Base-by-base conservation (phyloP, 257 asterid species). In the Scutellaria barbata region DNA sequence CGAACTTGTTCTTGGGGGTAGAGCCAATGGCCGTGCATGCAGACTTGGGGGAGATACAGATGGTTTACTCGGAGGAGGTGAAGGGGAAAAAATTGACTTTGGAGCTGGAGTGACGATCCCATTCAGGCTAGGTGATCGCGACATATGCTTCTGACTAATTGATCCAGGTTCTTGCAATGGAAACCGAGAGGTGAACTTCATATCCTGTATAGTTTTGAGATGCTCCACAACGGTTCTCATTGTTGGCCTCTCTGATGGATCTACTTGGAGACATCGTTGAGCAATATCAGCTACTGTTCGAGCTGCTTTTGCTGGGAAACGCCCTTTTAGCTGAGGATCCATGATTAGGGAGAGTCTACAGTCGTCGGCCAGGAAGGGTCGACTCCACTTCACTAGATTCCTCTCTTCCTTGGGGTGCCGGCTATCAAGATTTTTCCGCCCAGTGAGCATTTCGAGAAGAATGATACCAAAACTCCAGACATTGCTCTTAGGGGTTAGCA, bases 391-490 rank as follows among this genome's bases (percentile, higher is more conserved):
- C 12, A 92, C 92, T 25, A 92, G 78, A 79, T 90, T 92, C 48
- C 95, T 80, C 82, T 92, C 98, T 78, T 92, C 98, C 77, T 85
- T 92, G 2, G 92, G 90, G 45, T 83, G 91, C 62, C 88, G 85
- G 71, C 79, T 82, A 57, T 88, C 95, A 3, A 88, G 91, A 52
- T 88, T 88, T 79, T 85, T 92, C 81, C 95, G 77, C 53, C 98
- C 98, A 0, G 97, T 92, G 22, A 92, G 96, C 88, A 92, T 65
- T 82, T 90, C 98, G 30, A 92, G 97, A 68, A 92, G 96, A 65
- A 92, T 80, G 41, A 92, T 85, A 33, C 98, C 98, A 12, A 88
- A 92, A 67, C 98, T 90, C 98, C 98, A 92, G 8, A 90, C 98
- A 53, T 92, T 90, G 81, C 96, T 88, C 87, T 92, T 92, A 0